phyloP scores from a whole-genome alignment of 495 filamentous ascomycete genomes.

The Amniculicola lignicola region DNA sequence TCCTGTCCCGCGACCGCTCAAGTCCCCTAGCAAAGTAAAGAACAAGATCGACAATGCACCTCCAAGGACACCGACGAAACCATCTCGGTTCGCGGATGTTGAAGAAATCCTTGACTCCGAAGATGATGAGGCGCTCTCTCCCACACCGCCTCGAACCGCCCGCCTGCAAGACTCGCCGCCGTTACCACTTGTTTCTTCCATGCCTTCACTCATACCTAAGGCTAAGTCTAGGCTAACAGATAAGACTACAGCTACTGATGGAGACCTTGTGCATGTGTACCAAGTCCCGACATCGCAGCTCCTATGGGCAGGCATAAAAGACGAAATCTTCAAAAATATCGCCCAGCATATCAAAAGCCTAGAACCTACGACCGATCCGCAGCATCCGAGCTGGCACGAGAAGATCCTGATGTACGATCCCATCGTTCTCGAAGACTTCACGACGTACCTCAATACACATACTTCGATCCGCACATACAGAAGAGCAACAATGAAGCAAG shows the following conservation, averaged over 20 bases:
- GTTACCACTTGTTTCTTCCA: neutral
- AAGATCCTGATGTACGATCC: slow-evolving; percentile 95
- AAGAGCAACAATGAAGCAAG: slow-evolving; percentile 22
- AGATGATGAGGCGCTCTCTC: slow-evolving; percentile 34
- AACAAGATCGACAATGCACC: neutral
- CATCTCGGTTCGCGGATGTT: slow-evolving; percentile 32
- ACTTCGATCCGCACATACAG: slow-evolving; percentile 22
- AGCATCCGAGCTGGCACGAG: slow-evolving; percentile 70
- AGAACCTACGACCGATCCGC: slow-evolving; percentile 50
- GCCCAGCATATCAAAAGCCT: slow-evolving; percentile 59
- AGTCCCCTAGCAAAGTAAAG: neutral
- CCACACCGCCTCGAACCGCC: slow-evolving; percentile 34
- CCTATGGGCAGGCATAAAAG: slow-evolving; percentile 23
- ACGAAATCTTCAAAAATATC: slow-evolving; percentile 57
- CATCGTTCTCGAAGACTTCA: slow-evolving; percentile 81
- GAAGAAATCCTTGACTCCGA: slow-evolving; percentile 43
- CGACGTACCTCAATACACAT: slow-evolving; percentile 75
- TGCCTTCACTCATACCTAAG: neutral
- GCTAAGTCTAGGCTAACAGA: neutral
- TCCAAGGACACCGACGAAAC: slow-evolving; percentile 12
- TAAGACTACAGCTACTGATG: neutral
- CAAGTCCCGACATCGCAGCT: slow-evolving; percentile 1
- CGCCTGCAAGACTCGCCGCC: neutral
- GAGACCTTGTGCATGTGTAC: no score
- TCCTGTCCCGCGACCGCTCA: slow-evolving; percentile 7